phyloP scores from a whole-genome alignment of 2,329 filamentous ascomycete genomes.

The Neofusicoccum sp. region DNA sequence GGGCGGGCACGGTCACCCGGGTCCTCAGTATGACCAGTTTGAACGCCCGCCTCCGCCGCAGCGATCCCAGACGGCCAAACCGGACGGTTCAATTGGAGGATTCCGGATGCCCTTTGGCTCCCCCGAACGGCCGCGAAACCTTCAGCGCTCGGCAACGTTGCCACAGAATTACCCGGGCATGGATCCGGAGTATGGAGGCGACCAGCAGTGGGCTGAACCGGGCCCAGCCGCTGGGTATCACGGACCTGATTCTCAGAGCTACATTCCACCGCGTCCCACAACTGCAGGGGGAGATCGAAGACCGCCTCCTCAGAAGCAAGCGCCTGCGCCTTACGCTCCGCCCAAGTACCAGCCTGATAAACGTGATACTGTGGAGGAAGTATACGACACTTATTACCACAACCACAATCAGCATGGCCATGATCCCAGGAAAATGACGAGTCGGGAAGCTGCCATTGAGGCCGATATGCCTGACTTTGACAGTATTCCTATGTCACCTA shows the following conservation, averaged over 20 bases:
- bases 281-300: constrained; percentile 30
- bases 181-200: constrained; percentile 20
- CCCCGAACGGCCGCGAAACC: constrained; percentile 7
- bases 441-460: constrained; percentile 45
- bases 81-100: constrained; percentile 2
- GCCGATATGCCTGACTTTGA: constrained; percentile 65
- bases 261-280: constrained; percentile 36
- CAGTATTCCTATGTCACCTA: constrained; percentile 25
- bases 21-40: constrained; percentile 24
- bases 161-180: constrained; percentile 30
- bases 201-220: constrained; percentile 36
- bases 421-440: constrained; percentile 21
- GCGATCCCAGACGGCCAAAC: constrained; percentile 17
- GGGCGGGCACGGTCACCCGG: background rate
- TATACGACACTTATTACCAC: constrained; percentile 51
- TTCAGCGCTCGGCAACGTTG: constrained; percentile 38
- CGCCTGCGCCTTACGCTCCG: constrained; percentile 2
- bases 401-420: constrained; percentile 24
- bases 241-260: constrained; percentile 35
- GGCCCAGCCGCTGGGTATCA: constrained; percentile 35
- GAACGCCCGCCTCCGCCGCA: constrained; percentile 12
- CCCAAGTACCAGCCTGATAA: constrained; percentile 25
- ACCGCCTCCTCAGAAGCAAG: background rate
- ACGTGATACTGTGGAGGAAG: constrained; percentile 42
- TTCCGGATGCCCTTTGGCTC: constrained; percentile 17